These are phyloP conservation scores for Penicillium sp. DNA, from an alignment of 2,329 filamentous ascomycete genomes.

Conservation along the genomic window DNA sequence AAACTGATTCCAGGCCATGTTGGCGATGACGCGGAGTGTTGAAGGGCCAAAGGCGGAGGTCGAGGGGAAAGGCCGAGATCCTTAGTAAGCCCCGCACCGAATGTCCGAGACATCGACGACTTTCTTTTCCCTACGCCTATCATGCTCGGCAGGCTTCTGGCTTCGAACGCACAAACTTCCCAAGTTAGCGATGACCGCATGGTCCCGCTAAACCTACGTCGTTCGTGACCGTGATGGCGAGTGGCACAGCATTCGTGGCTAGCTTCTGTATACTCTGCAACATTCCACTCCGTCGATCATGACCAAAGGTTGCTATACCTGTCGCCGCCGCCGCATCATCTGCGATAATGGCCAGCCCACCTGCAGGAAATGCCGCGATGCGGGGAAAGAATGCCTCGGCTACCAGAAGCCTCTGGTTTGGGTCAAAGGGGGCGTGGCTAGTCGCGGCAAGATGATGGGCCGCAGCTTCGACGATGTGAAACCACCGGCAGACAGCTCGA, in stretches of 20 bases:
- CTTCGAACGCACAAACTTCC: background rate
- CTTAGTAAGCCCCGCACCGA: conserved; percentile 15
- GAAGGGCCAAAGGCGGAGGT: background rate
- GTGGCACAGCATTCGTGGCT: conserved; percentile 16
- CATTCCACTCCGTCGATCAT: conserved; percentile 24
- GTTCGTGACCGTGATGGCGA: conserved; percentile 23
- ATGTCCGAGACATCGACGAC: conserved; percentile 3
- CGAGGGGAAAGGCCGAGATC: background rate
- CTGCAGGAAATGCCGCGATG: conserved; percentile 42
- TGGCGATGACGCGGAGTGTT: background rate
- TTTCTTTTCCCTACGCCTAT: background rate
- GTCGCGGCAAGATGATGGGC: conserved; percentile 51
- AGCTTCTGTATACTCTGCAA: conserved; percentile 12
- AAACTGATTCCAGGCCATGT: conserved; percentile 28
- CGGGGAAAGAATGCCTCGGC: conserved; percentile 43
- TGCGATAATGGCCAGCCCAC: conserved; percentile 43
- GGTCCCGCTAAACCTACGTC: conserved; percentile 1
- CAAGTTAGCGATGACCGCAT: conserved; percentile 13
- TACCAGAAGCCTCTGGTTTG: conserved; percentile 43
- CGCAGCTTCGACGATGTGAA: conserved; percentile 45
- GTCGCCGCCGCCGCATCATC: conserved; percentile 42
- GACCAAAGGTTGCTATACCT: conserved; percentile 44
- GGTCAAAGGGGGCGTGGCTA: conserved; percentile 43
- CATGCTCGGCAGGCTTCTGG: background rate
- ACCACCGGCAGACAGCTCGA: conserved; percentile 9